A percentile compares a stretch with the other conserved stretches of the same genome.
Evolutionary conservation across 2,329 filamentous ascomycete genomes (phyloP).

Genomic region (Lasiodiplodia sp.): DNA sequence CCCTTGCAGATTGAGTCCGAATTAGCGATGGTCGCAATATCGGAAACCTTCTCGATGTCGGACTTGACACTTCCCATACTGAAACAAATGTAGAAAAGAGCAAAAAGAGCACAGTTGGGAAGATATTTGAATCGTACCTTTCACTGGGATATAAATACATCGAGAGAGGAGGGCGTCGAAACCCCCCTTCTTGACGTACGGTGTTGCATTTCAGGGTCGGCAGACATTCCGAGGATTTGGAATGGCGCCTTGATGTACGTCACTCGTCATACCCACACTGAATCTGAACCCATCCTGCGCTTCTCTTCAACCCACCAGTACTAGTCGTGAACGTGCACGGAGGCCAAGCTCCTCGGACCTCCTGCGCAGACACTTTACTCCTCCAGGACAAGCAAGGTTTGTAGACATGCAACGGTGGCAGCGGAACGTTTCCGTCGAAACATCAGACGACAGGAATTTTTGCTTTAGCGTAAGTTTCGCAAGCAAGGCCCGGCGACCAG

Average conservation of each 20-base stretch:
- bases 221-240: neutral
- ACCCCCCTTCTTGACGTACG: neutral
- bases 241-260: neutral
- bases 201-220: neutral
- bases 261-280: neutral
- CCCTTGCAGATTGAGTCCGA: neutral
- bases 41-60: neutral
- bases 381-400: neutral
- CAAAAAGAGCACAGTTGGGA: neutral
- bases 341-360: neutral
- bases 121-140: neutral
- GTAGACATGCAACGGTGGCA: neutral
- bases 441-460: neutral
- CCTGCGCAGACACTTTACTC: neutral
- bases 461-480: neutral
- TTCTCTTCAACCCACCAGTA: neutral
- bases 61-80: neutral
- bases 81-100: neutral
- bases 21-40: neutral
- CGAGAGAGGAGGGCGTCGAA: neutral
- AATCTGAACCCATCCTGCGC: neutral
- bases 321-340: neutral
- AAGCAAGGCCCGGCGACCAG: neutral
- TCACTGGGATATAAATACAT: neutral
- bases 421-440: neutral